These are phyloP conservation scores for Emericellopsis atlantica DNA, from an alignment of 2,329 filamentous ascomycete species.

Conservation along the genomic window DNA sequence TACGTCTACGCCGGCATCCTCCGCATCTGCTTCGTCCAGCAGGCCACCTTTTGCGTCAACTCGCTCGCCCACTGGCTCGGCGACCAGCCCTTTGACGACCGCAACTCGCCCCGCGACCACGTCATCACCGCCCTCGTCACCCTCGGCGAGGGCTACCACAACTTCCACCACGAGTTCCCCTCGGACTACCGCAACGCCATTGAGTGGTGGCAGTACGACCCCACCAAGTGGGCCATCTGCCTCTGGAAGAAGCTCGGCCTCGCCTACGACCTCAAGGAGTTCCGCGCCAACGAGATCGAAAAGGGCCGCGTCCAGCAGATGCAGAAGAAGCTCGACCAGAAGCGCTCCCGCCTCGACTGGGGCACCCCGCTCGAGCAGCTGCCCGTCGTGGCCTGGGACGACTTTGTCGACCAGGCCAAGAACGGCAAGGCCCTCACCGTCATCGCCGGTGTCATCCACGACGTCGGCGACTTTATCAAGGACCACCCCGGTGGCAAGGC, in stretches of 20 bases:
- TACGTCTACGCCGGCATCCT: conserved; percentile 79
- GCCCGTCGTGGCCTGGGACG: conserved; percentile 76
- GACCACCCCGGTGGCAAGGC: conserved; percentile 86
- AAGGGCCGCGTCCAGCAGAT: conserved; percentile 80
- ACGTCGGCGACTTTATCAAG: conserved; percentile 73
- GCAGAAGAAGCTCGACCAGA: conserved; percentile 88
- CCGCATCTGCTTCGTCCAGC: conserved; percentile 80
- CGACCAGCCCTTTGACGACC: conserved; percentile 86
- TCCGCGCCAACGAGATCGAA: conserved; percentile 84
- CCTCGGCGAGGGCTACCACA: conserved; percentile 83
- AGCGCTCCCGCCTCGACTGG: conserved; percentile 74
- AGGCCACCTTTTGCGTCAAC: conserved; percentile 90
- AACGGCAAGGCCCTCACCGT: conserved; percentile 59
- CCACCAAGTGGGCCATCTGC: conserved; percentile 85
- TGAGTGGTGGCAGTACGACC: conserved; percentile 83
- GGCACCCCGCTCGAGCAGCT: conserved; percentile 75
- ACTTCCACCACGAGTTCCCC: conserved; percentile 92
- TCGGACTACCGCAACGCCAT: conserved; percentile 90
- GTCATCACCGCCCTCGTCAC: conserved; percentile 76
- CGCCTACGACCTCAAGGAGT: conserved; percentile 80
- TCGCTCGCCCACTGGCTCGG: conserved; percentile 83
- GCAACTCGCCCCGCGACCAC: conserved; percentile 82
- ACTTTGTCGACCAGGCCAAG: conserved; percentile 68
- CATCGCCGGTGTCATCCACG: conserved; percentile 76
- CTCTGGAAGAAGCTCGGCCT: conserved; percentile 73